These are phyloP conservation scores for Podospora fimiseda DNA, from an alignment of 495 filamentous ascomycete genomes.

Conservation along the genomic window DNA sequence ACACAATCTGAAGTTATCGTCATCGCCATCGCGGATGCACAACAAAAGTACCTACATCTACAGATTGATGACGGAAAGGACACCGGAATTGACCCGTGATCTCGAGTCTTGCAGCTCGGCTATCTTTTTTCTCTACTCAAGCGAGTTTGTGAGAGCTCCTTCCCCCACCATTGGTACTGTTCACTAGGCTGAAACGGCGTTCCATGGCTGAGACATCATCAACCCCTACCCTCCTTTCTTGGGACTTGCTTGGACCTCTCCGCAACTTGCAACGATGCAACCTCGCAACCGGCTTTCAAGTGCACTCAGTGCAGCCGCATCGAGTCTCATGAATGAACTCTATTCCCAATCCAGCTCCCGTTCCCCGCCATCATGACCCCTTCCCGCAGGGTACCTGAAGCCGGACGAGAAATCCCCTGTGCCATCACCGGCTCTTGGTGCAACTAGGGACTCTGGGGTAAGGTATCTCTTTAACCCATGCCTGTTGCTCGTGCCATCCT, in stretches of 20 bases:
- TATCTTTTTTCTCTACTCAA: neutral
- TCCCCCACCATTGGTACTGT: neutral
- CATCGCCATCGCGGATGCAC: neutral
- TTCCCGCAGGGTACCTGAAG: slow-evolving; percentile 9
- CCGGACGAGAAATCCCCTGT: slow-evolving; percentile 13
- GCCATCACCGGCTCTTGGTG: slow-evolving; percentile 18
- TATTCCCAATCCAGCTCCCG: slow-evolving; percentile 9
- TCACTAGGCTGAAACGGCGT: slow-evolving; percentile 20
- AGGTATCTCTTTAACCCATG: slow-evolving; percentile 16
- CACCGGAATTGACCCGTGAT: too few species aligned
- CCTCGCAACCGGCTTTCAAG: neutral
- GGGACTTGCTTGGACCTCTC: slow-evolving; percentile 2
- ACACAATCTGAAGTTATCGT: too few species aligned
- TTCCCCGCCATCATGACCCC: slow-evolving; percentile 9
- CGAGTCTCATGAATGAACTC: slow-evolving; percentile 5
- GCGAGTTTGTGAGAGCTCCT: neutral
- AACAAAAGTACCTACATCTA: too few species aligned
- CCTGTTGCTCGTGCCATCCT: slow-evolving; percentile 11
- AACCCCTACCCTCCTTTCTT: slow-evolving; percentile 14
- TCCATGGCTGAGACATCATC: slow-evolving; percentile 21
- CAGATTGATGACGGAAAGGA: too few species aligned
- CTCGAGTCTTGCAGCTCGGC: too few species aligned
- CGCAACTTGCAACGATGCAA: too few species aligned
- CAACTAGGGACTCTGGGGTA: slow-evolving; percentile 12
- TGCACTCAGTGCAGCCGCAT: neutral